Evolutionary conservation across 257 asterid genomes (phyloP), one percentile per base, ranked within the genome.

Genomic region (Plantago ovata): DNA sequence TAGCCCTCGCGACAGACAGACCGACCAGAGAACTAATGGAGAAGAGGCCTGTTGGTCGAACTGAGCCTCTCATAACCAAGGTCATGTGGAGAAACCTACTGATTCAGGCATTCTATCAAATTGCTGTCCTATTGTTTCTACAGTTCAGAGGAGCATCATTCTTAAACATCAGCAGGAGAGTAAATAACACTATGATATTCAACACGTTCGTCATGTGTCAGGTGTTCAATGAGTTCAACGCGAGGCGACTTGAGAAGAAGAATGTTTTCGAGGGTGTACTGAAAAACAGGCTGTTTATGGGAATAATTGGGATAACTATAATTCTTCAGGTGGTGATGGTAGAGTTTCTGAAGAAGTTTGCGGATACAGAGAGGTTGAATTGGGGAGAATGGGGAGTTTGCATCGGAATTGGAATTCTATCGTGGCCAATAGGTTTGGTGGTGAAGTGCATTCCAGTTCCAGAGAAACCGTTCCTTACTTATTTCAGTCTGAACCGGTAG

Each of bases 261-360:
- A 43, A 43, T 43, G 48, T 43, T 2, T 43, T 43, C n/a, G 48
- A 43, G 48, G 48, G 48, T 12, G 3, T 43, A 9, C n/a, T 43
- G 48, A 43, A 43, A 18, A 43, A 43, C n/a, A 43, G n/a, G 48
- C 7, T 43, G 48, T 43, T 43, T 43, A 18, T 43, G 48, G 48
- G 48, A 43, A 43, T 43, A 3, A 8, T 43, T 43, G 48, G 48
- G 10, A 18, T 43, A 18, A 43, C 48, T 13, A 43, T 43, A 43
- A 18, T 43, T 43, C 48, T 43, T 43, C 48, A 43, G n/a, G 48
- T 43, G 48, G 48, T 43, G 48, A 43, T 43, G 48, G 48, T 43
- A 6, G 48, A 43, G 48, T 43, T 43, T 13, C n/a, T 43, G 48
- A 43, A 43, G 48, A 43, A 10, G 48, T 43, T 43, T 12, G 48